These are phyloP conservation scores for Blumeriella jaapii DNA, from an alignment of 2,329 filamentous ascomycete genomes.

Conservation along the genomic window DNA sequence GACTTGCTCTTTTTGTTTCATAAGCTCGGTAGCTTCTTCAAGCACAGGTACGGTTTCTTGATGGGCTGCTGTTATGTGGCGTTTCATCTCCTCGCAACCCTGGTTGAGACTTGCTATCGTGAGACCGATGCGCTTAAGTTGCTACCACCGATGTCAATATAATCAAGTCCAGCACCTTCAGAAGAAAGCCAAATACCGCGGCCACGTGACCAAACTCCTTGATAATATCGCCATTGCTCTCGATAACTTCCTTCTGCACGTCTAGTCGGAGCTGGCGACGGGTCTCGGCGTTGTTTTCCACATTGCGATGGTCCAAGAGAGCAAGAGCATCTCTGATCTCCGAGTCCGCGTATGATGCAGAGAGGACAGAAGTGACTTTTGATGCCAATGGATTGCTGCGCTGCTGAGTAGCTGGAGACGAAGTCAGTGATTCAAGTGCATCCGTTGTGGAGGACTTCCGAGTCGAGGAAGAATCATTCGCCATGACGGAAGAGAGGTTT, in stretches of 20 bases:
- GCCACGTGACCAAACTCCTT: slow-evolving; percentile 81
- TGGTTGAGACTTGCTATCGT: slow-evolving; percentile 70
- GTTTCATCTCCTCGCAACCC: slow-evolving; percentile 70
- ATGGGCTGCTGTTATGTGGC: slow-evolving; percentile 64
- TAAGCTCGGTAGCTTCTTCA: slow-evolving; percentile 62
- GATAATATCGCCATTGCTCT: slow-evolving; percentile 83
- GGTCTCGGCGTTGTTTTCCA: slow-evolving; percentile 66
- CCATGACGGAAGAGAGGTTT: slow-evolving; percentile 8
- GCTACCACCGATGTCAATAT: slow-evolving; percentile 39
- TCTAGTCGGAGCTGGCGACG: slow-evolving; percentile 70
- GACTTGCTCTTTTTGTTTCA: slow-evolving; percentile 60
- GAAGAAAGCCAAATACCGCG: slow-evolving; percentile 51
- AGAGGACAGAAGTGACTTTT: slow-evolving; percentile 75
- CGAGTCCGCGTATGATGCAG: slow-evolving; percentile 82
- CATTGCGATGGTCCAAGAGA: slow-evolving; percentile 60
- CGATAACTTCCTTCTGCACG: slow-evolving; percentile 83
- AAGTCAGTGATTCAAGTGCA: slow-evolving; percentile 16
- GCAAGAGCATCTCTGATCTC: slow-evolving; percentile 80
- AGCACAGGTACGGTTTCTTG: slow-evolving; percentile 63
- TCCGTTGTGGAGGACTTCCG: slow-evolving; percentile 19
- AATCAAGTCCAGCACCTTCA: background rate
- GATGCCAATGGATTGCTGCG: slow-evolving; percentile 56
- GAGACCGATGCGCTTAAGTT: slow-evolving; percentile 73
- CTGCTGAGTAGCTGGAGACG: slow-evolving; percentile 19
- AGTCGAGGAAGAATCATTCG: slow-evolving; percentile 21